phyloP scores from a whole-genome alignment of 2,329 filamentous ascomycete species.

The Saccharata proteae region DNA sequence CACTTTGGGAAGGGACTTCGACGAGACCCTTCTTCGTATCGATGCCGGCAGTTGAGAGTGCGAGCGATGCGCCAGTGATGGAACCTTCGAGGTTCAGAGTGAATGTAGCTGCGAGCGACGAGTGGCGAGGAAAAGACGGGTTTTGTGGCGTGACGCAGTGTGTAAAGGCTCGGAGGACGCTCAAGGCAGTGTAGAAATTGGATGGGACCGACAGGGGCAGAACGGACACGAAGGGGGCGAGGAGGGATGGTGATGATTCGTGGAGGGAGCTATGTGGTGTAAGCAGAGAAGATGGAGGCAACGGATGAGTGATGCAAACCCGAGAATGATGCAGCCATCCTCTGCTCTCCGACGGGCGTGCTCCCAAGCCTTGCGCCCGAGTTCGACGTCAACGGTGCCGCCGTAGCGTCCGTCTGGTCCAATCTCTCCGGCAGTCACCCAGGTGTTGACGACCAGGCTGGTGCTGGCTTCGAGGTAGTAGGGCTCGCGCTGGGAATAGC shows the following conservation, averaged over 20 bases:
- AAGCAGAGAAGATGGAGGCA: slow-evolving; percentile 1
- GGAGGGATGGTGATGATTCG: slow-evolving; percentile 71
- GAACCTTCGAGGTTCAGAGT: slow-evolving; percentile 72
- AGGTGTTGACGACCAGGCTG: slow-evolving; percentile 89
- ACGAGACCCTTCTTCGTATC: slow-evolving; percentile 72
- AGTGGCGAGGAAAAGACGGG: slow-evolving; percentile 69
- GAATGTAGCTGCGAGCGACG: slow-evolving; percentile 67
- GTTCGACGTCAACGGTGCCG: slow-evolving; percentile 66
- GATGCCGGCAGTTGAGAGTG: slow-evolving; percentile 76
- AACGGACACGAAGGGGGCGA: slow-evolving; percentile 68
- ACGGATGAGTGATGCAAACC: slow-evolving; percentile 37
- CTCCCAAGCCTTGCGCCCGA: slow-evolving; percentile 84
- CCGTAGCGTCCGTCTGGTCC: slow-evolving; percentile 57
- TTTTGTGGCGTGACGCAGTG: slow-evolving; percentile 81
- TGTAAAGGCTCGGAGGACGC: slow-evolving; percentile 75
- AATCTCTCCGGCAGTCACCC: slow-evolving; percentile 67
- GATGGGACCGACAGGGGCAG: slow-evolving; percentile 70
- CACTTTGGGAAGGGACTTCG: slow-evolving; percentile 63
- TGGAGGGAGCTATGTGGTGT: slow-evolving; percentile 59
- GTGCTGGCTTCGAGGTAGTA: slow-evolving; percentile 82
- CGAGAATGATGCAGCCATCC: slow-evolving; percentile 83
- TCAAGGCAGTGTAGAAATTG: slow-evolving; percentile 63
- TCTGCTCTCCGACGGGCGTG: slow-evolving; percentile 89
- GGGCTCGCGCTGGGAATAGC: slow-evolving; percentile 71
- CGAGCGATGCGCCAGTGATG: slow-evolving; percentile 60